Base-by-base conservation (phyloP, 1,284 basidiomycete genomes). In the Cryptococcus sp. region DNA sequence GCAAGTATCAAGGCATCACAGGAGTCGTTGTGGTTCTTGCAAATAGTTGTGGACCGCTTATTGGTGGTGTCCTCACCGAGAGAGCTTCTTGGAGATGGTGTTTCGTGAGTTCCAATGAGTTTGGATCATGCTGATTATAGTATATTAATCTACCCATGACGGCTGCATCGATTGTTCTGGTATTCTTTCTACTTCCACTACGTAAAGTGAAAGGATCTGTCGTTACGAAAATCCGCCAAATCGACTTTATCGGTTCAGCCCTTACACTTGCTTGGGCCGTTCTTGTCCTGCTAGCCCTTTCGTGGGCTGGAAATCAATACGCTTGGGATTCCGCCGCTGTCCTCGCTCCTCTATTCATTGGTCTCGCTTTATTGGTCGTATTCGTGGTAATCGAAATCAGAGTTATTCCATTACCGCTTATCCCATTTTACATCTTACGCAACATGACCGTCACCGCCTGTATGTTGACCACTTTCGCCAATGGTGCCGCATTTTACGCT, bases 301-400 rank as follows among this genome's bases (percentile, higher is more conserved):
- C 86, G 34, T 88, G 86, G 86, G 85, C 84, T 22, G 85, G 85
- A 2, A 78, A 83, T 0, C 82, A 82, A 2, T 85, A 85, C 59
- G 79, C 84, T 3, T 86, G 85, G 85, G 75, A 69, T 7, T 86
- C 85, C 0, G 78, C 82, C 0, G 74, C 81, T 0, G 83, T 87
- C 13, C 72, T 87, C 18, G 84, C 78, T 1, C 81, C 84, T 0
- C 70, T 88, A 2, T 70, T 81, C 43, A 78, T 82, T 0, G 85
- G 86, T 0, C 57, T 82, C 11, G 57, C 81, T 2, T 76, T 85
- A 1, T 70, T 83, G 10, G 72, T 63, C 0, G 50, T 85, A 1
- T 89, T 88, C 67, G 80, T 85, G 46, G 47, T 84, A 16, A 86
- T 85, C 79, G 87, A 90, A 72, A 84, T 83, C 79, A 84, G 82